Evolutionary conservation across 345 rosid genomes (phyloP).

Genomic region (Turritis glabra): DNA sequence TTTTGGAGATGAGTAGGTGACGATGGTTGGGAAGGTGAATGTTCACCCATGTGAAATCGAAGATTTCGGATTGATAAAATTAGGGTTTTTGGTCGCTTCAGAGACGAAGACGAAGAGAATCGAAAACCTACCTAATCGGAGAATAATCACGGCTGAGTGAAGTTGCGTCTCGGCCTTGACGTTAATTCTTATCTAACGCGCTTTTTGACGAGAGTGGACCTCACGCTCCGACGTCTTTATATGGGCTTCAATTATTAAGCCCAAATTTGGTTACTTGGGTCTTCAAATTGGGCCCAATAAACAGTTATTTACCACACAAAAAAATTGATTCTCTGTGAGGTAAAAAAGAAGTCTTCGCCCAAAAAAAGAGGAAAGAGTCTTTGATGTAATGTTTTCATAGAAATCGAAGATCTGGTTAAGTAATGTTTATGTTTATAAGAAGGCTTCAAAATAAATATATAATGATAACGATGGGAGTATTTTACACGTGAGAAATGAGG

Average conservation of each 20-base stretch:
- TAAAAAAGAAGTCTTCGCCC: too few species aligned
- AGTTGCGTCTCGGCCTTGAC: slow-evolving; percentile 8
- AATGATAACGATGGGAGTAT: background rate
- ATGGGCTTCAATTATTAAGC: background rate
- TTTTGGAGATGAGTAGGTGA: slow-evolving; percentile 40
- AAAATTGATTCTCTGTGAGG: too few species aligned
- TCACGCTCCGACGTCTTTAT: slow-evolving; percentile 29
- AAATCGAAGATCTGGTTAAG: background rate
- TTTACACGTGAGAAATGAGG: slow-evolving; percentile 24
- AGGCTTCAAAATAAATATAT: background rate
- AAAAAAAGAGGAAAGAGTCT: background rate
- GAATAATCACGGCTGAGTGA: slow-evolving; percentile 33
- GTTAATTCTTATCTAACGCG: slow-evolving; percentile 28
- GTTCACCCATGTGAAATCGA: slow-evolving; percentile 70
- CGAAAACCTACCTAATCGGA: slow-evolving; percentile 20
- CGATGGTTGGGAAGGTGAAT: slow-evolving; percentile 48
- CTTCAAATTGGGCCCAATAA: slow-evolving; percentile 7
- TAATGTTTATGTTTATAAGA: background rate
- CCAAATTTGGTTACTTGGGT: background rate
- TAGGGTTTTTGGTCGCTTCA: slow-evolving; percentile 13
- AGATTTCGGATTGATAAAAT: background rate
- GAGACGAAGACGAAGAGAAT: slow-evolving; percentile 26
- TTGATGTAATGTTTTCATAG: background rate
- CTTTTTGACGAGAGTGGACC: background rate
- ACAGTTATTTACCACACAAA: background rate